Evolutionary conservation across 495 filamentous ascomycete species (phyloP), one percentile per base, ranked within the genome.

Genomic region (Symbiotaphrina buchneri): DNA sequence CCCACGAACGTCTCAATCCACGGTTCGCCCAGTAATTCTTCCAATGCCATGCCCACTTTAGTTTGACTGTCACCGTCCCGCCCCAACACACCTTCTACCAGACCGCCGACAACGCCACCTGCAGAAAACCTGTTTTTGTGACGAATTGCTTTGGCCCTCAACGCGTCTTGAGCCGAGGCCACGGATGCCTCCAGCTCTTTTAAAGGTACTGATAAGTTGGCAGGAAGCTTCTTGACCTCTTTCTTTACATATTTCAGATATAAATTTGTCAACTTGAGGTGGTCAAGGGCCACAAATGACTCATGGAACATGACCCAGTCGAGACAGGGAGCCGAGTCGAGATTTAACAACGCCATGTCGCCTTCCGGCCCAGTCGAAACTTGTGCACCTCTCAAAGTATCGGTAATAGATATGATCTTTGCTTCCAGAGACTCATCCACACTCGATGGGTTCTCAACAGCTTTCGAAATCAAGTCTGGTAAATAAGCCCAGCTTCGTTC

Each of bases 1-100:
- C 5, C 30, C 6, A 32, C 20, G 8, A 25, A 18, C 4, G 11
- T 38, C 34, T 38, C 35, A 21, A 35, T 26, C 30, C 28, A 23
- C 1, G 35, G n/a, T 20, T 38, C 31, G 4, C 30, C 35, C 13
- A 36, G n/a, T 6, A 38, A 18, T 11, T 26, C 18, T 23, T 38
- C 35, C 4, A 35, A 18, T 13, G n/a, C 10, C 3, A 10, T 23
- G 7, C 35, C 30, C 18, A 36, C 8, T 7, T 8, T 8, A 10
- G 10, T 8, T 10, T 23, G 6, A 26, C 7, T 28, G 10, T 5
- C 16, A 7, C 16, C 23, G 3, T 23, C 18, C 10, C 15, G 7
- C 15, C 10, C 20, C 19, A 38, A 38, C 16, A 13, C 8, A 10
- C 15, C 10, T 8, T 38, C 35, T 8, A 38, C 35, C 21, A 38